Conservation (phyloP, 2,329 filamentous ascomycete genomes). For the Ophioceras dolichostomum region DNA sequence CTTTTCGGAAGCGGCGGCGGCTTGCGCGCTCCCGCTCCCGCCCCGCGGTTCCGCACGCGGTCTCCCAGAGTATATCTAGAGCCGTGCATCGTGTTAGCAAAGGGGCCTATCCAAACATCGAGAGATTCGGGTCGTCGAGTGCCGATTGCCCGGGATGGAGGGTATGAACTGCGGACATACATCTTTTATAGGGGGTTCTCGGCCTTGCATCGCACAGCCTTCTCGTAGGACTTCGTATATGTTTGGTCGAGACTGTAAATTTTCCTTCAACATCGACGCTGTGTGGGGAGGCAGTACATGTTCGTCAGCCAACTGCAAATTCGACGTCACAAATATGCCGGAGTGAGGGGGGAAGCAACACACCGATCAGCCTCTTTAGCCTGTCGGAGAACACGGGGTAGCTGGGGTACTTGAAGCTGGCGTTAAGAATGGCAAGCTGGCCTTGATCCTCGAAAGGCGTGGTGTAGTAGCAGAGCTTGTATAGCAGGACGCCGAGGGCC, state of each 20-base stretch:
- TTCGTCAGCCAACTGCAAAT: no score
- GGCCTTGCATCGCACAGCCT: conserved; percentile 78
- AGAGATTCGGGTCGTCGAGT: no score
- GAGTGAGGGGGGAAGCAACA: no score
- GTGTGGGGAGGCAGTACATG: no score
- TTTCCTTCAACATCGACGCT: conserved; percentile 87
- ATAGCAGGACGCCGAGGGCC: conserved; percentile 87
- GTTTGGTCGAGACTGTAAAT: conserved; percentile 66
- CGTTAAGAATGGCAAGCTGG: conserved; percentile 93
- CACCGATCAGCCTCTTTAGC: conserved; percentile 82
- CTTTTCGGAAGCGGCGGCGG: conserved; percentile 40
- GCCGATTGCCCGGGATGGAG: no score
- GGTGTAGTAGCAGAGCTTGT: conserved; percentile 98
- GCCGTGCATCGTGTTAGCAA: conserved; percentile 7
- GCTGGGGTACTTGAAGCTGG: conserved; percentile 80
- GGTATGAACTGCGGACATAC: no score
- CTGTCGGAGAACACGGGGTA: conserved; percentile 85
- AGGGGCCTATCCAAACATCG: no score
- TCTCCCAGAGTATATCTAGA: conserved; percentile 59
- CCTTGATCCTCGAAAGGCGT: conserved; percentile 97
- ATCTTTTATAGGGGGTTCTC: conserved; percentile 78
- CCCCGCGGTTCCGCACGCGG: conserved; percentile 49
- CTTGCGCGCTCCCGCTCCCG: no score
- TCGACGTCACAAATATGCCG: background rate
- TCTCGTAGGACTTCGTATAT: conserved; percentile 90